Evolutionary conservation across 2,329 filamentous ascomycete species (phyloP).

Genomic region (Colletotrichum viniferum): DNA sequence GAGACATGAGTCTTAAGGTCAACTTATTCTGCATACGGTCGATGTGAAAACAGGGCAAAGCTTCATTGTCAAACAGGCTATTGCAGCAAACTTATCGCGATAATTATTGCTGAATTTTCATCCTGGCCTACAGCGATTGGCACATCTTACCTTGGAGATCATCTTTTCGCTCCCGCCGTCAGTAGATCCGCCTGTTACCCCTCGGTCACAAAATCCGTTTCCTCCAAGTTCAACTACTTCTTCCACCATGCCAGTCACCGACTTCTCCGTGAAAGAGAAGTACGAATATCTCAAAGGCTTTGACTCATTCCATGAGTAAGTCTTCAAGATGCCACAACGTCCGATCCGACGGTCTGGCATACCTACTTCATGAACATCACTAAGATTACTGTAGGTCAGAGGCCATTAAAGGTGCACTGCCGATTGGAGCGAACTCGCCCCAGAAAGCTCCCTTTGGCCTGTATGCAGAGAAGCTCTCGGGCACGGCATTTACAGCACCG

Average conservation of each 20-base stretch:
- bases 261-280: conserved; percentile 37
- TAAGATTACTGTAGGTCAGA: conserved; percentile 53
- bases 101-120: background rate
- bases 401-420: conserved; percentile 69
- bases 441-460: conserved; percentile 72
- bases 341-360: background rate
- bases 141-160: background rate
- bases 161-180: background rate
- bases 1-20: background rate
- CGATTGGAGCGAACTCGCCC: conserved; percentile 71
- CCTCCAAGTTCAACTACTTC: background rate
- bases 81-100: background rate
- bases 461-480: conserved; percentile 71
- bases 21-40: background rate
- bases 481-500: conserved; percentile 64
- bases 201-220: background rate
- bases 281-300: conserved; percentile 75
- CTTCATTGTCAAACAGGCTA: background rate
- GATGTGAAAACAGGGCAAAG: background rate
- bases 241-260: conserved; percentile 36
- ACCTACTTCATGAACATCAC: fast-evolving
- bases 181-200: fast-evolving
- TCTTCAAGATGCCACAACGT: background rate
- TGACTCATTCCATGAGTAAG: conserved; percentile 71
- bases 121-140: fast-evolving